Conservation (phyloP, 2,329 filamentous ascomycete genomes). For the Dactylonectria macrodidyma region DNA sequence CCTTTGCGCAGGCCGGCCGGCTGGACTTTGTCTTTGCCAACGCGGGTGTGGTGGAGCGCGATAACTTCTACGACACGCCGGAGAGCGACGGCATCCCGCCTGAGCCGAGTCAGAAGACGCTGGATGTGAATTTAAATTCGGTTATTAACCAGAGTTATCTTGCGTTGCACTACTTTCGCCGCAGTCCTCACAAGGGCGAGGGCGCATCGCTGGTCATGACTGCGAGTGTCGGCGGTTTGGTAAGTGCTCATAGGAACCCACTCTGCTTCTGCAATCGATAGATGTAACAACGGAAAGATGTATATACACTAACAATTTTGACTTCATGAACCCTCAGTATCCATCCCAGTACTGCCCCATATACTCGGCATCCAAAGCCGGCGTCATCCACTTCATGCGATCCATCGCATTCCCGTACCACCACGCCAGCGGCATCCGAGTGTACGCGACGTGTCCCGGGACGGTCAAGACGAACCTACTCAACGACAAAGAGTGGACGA, state of each 20-base stretch:
- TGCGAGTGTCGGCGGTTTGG: conserved; percentile 49
- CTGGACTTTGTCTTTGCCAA: conserved; percentile 33
- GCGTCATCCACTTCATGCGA: conserved; percentile 53
- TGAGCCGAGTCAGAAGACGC: conserved; percentile 45
- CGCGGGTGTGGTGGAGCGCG: conserved; percentile 30
- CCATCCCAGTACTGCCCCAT: conserved; percentile 49
- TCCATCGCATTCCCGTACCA: conserved; percentile 46
- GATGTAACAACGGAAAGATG: background rate
- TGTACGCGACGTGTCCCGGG: conserved; percentile 52
- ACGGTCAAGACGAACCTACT: conserved; percentile 51
- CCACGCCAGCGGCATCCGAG: conserved; percentile 48
- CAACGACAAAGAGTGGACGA: conserved; percentile 45
- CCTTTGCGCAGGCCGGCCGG: conserved; percentile 13
- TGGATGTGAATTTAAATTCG: conserved; percentile 54
- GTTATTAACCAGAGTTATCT: conserved; percentile 57
- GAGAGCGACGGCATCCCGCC: conserved; percentile 23
- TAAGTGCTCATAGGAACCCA: conserved; percentile 27
- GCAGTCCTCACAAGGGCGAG: conserved; percentile 39
- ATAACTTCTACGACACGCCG: conserved; percentile 31
- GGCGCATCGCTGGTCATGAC: conserved; percentile 49
- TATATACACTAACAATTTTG: background rate
- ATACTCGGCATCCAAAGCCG: conserved; percentile 53
- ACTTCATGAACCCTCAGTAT: conserved; percentile 33
- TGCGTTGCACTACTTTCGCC: conserved; percentile 58
- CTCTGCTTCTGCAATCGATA: background rate